These are phyloP conservation scores for Coemansia sp. DNA, from an alignment of 192 early-diverging fungal species.

Conservation along the genomic window DNA sequence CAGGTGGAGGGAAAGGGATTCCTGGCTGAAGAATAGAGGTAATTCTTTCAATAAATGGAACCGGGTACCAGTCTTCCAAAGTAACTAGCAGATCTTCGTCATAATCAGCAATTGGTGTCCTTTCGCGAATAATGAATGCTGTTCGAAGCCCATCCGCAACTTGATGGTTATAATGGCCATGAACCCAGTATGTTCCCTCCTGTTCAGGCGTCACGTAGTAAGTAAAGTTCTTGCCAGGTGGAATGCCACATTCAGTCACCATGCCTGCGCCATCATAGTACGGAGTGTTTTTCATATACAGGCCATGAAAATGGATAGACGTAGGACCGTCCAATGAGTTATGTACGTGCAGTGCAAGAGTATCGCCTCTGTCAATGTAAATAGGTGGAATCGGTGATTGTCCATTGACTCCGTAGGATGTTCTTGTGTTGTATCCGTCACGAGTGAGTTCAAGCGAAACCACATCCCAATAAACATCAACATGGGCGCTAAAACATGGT, in stretches of 20 bases:
- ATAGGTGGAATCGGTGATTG: slow-evolving; percentile 31
- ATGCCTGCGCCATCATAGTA: slow-evolving; percentile 69
- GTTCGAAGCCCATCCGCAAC: slow-evolving; percentile 79
- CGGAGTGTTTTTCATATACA: slow-evolving; percentile 67
- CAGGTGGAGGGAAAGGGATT: slow-evolving; percentile 56
- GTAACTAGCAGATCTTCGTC: slow-evolving; percentile 66
- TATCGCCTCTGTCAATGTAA: slow-evolving; percentile 28
- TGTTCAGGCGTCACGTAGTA: slow-evolving; percentile 68
- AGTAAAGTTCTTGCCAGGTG: slow-evolving; percentile 63
- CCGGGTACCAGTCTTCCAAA: slow-evolving; percentile 65
- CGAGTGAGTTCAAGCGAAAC: too few relatives aligned
- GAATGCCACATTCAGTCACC: slow-evolving; percentile 75
- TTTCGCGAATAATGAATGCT: slow-evolving; percentile 67
- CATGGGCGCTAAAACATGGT: too few relatives aligned
- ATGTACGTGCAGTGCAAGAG: slow-evolving; percentile 43
- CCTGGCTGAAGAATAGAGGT: not conserved
- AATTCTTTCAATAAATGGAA: slow-evolving; percentile 22
- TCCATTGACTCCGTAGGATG: slow-evolving; percentile 31
- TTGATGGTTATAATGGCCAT: slow-evolving; percentile 67
- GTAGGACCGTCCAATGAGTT: slow-evolving; percentile 64
- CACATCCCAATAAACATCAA: too few relatives aligned
- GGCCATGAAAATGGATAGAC: slow-evolving; percentile 73
- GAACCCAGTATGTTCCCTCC: slow-evolving; percentile 83
- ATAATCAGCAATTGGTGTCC: slow-evolving; percentile 53
- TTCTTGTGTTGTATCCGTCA: slow-evolving; percentile 25